Base-by-base conservation (phyloP, 257 asterid genomes). In the Petunia axillaris region DNA sequence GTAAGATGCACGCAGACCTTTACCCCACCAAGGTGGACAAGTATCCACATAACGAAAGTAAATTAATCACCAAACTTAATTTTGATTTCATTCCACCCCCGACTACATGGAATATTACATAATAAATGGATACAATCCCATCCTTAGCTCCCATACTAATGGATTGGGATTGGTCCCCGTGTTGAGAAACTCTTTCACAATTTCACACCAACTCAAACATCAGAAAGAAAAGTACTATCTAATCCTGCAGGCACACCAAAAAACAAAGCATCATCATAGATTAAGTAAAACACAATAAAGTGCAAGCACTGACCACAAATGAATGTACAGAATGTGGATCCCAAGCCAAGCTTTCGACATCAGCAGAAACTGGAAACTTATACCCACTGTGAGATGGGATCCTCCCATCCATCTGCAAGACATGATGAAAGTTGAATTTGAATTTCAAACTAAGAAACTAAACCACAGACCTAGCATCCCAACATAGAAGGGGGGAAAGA, bases 281-380 rank as follows among this genome's bases (percentile, higher is more conserved):
- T 44, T n/a, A 39, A 16, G 36, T 41, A 40, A 68, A 25, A 71
- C 25, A 48, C 54, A 64, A 48, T n/a, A 13, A 43, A 6, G 59
- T 59, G 38, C 65, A 41, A 76, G 85, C 84, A 90, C 97, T 68
- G 38, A 93, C 99, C 99, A 90, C 95, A 89, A 94, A 94, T 4
- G 94, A 92, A 85, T 94, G 91, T 87, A 89, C 93, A 6, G 91
- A 86, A 82, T 91, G 97, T 4, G 98, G 98, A 84, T 96, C 97
- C 98, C 98, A 96, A 55, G 91, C 96, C 91, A 96, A 80, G 85
- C 94, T 85, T 87, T 96, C 98, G 78, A 96, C 97, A 64, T 96
- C 95, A 82, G 93, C 90, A 16, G 83, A 87, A 76, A 94, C 92
- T 7, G 89, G 48, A 89, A 97, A 94, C 75, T 84, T 91, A 83